phyloP scores from a whole-genome alignment of 768 basidiomycete species.

The Kwoniella botswanensis region DNA sequence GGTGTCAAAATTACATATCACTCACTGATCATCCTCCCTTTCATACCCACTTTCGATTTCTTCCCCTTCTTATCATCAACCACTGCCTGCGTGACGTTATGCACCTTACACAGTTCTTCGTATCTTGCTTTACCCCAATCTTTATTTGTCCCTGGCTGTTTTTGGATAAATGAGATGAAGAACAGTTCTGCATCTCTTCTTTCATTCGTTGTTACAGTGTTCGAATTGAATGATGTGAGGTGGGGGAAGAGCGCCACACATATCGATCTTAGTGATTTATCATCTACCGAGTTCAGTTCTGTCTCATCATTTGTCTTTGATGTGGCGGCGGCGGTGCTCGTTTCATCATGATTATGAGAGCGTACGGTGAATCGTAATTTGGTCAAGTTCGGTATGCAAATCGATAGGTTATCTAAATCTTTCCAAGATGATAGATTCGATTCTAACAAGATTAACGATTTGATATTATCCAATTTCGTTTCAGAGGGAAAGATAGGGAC shows the following conservation, averaged over 20 bases:
- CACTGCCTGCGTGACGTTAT: slow-evolving; percentile 10
- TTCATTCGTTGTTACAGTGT: slow-evolving; percentile 33
- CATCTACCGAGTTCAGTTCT: slow-evolving; percentile 17
- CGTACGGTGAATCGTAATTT: slow-evolving; percentile 28
- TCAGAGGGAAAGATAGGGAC: neutral
- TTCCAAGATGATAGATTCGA: slow-evolving; percentile 3
- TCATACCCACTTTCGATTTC: slow-evolving; percentile 11
- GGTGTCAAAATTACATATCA: neutral
- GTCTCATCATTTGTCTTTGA: neutral
- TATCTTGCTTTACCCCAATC: slow-evolving; percentile 33
- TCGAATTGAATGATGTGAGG: slow-evolving; percentile 45
- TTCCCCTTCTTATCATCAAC: neutral
- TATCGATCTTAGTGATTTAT: slow-evolving; percentile 34
- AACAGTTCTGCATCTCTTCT: slow-evolving; percentile 48
- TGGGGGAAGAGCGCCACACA: slow-evolving; percentile 43
- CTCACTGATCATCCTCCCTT: slow-evolving; percentile 52
- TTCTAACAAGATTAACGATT: slow-evolving; percentile 8
- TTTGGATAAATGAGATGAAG: slow-evolving; percentile 31
- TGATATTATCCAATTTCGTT: neutral
- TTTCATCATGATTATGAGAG: neutral
- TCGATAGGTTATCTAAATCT: slow-evolving; percentile 16
- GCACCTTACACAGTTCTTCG: slow-evolving; percentile 29
- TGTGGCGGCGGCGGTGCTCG: slow-evolving; percentile 10
- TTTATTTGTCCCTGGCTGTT: neutral
- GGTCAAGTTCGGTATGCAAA: slow-evolving; percentile 15